Conservation (phyloP, 305 asterid genomes). For the Fraxinus greggii region DNA sequence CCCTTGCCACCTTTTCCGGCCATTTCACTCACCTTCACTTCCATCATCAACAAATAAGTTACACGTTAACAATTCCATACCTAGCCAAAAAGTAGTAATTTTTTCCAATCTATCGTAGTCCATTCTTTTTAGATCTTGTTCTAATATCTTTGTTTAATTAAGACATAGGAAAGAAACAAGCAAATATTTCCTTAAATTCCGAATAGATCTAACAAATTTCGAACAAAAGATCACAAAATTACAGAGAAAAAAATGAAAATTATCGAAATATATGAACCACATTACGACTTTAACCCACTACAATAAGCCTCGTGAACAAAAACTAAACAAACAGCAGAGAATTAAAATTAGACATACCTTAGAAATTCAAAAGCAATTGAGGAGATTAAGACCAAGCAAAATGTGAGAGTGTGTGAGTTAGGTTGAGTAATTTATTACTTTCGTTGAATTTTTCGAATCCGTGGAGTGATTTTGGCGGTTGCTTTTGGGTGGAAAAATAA, state of each 20-base stretch:
- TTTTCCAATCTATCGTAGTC: not conserved
- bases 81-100: not conserved
- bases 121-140: not conserved
- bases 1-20: constrained; percentile 99
- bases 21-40: constrained; percentile 38
- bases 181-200: not conserved
- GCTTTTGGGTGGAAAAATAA: constrained; percentile 41
- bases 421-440: not conserved
- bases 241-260: not conserved
- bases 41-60: not conserved
- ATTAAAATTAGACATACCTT: not conserved
- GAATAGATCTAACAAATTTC: constrained; percentile 29
- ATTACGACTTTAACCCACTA: not conserved
- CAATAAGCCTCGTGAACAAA: not conserved
- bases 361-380: not conserved
- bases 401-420: not conserved
- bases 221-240: not conserved
- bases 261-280: not conserved
- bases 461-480: constrained; percentile 39
- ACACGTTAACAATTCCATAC: not conserved
- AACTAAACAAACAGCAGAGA: not conserved
- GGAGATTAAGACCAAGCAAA: not conserved
- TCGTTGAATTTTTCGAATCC: constrained; percentile 31
- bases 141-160: too few relatives aligned
- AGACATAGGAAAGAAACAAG: not conserved